Conservation (phyloP, 2,329 filamentous ascomycete species). For the Lasiodiplodia theobromae region DNA sequence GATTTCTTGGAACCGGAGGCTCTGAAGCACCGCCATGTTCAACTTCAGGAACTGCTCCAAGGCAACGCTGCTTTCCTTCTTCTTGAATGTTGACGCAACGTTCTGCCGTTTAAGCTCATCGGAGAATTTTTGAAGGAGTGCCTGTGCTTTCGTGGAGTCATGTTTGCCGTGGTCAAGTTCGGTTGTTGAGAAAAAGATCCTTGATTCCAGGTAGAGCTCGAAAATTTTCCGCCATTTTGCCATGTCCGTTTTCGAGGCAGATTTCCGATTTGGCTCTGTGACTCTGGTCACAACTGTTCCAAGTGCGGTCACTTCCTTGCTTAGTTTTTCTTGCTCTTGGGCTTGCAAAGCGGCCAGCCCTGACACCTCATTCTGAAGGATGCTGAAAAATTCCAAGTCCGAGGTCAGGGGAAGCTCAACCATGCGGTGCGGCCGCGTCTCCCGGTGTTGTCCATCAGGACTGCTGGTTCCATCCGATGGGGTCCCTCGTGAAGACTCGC, state of each 20-base stretch:
- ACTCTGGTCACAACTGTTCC: slow-evolving; percentile 70
- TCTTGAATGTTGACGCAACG: slow-evolving; percentile 65
- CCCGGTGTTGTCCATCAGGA: not conserved
- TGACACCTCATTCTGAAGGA: slow-evolving; percentile 74
- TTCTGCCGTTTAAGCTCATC: slow-evolving; percentile 68
- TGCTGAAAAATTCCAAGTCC: slow-evolving; percentile 80
- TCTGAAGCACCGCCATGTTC: slow-evolving; percentile 78
- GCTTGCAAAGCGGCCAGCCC: slow-evolving; percentile 73
- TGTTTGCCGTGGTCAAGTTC: slow-evolving; percentile 75
- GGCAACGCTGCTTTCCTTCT: slow-evolving; percentile 69
- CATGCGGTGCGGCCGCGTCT: slow-evolving; percentile 43
- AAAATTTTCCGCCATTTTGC: slow-evolving; percentile 82
- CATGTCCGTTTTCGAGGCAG: slow-evolving; percentile 66
- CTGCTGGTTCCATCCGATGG: not conserved
- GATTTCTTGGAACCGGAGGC: slow-evolving; percentile 83
- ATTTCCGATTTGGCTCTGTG: slow-evolving; percentile 69
- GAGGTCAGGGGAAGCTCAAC: slow-evolving; percentile 81
- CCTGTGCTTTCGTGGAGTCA: slow-evolving; percentile 69
- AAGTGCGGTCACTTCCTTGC: slow-evolving; percentile 67
- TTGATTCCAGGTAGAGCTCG: slow-evolving; percentile 78
- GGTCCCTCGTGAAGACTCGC: not conserved
- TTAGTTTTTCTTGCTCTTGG: slow-evolving; percentile 70
- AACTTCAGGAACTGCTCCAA: slow-evolving; percentile 74
- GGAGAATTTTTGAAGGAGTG: slow-evolving; percentile 75
- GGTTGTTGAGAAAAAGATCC: slow-evolving; percentile 81